phyloP scores from a whole-genome alignment of 768 basidiomycete species.

The Phanerochaete carnosa region DNA sequence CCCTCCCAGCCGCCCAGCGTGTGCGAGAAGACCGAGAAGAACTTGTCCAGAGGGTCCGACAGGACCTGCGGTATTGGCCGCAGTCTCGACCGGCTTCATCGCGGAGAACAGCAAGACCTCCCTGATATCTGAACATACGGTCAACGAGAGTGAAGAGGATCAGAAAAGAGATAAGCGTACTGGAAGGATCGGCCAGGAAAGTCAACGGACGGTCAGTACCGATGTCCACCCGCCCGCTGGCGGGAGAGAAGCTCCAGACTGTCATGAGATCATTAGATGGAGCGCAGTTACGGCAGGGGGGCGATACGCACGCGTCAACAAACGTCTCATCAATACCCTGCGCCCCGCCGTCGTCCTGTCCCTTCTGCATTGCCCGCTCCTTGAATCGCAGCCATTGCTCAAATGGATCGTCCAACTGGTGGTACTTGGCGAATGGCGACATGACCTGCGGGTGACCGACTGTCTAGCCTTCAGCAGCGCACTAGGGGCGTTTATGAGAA shows the following conservation, averaged over 20 bases:
- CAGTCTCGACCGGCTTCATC: constrained; percentile 85
- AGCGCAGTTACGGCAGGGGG: too few relatives aligned
- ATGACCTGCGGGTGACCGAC: constrained; percentile 99
- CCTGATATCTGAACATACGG: constrained; percentile 73
- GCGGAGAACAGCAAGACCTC: constrained; percentile 97
- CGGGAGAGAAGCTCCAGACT: constrained; percentile 93
- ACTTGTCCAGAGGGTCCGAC: constrained; percentile 29
- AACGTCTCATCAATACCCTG: constrained; percentile 97
- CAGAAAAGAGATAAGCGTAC: constrained; percentile 42
- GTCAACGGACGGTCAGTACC: constrained; percentile 96
- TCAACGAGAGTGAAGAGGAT: too few relatives aligned
- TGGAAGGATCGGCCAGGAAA: constrained; percentile 97
- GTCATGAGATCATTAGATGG: too few relatives aligned
- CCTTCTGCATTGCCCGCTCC: constrained; percentile 94
- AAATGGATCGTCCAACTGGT: constrained; percentile 98
- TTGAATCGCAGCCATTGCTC: constrained; percentile 95
- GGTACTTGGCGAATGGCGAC: constrained; percentile 99
- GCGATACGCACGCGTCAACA: constrained; percentile 82
- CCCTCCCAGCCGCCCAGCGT: too few relatives aligned
- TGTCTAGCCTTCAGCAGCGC: constrained; percentile 21
- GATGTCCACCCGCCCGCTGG: constrained; percentile 98
- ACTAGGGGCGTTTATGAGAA: not conserved
- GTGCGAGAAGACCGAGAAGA: too few relatives aligned
- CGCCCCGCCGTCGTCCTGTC: constrained; percentile 95
- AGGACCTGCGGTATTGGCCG: too few relatives aligned